Percentiles rank a stretch among this genome's conserved stretches.
Conservation (phyloP, 441 rosid genomes). For the Populus hybrid region DNA sequence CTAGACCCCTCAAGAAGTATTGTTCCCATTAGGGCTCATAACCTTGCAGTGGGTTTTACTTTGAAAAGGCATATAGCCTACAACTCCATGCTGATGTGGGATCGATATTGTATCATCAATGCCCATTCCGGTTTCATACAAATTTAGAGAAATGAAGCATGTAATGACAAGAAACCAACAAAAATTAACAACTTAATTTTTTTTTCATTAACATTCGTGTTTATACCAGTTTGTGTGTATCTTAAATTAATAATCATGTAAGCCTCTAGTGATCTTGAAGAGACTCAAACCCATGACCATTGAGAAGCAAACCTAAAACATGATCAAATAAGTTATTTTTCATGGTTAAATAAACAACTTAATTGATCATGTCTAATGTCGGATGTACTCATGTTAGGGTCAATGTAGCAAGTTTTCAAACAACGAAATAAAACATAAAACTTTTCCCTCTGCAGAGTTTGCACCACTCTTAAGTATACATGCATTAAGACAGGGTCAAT, state of each 20-base stretch:
- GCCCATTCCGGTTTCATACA: background rate
- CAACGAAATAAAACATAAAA: constrained; percentile 11
- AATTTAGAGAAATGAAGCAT: background rate
- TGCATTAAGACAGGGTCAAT: background rate
- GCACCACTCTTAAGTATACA: background rate
- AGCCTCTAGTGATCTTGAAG: no score
- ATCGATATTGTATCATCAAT: no score
- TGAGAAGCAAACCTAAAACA: no score
- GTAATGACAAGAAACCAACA: background rate
- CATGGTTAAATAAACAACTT: no score
- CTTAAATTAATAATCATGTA: no score
- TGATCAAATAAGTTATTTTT: rapidly evolving
- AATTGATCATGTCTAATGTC: background rate
- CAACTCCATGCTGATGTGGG: no score
- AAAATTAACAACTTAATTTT: background rate
- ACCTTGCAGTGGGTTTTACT: no score
- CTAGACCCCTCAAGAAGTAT: no score
- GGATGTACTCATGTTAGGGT: constrained; percentile 15
- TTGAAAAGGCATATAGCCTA: no score
- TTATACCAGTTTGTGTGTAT: no score
- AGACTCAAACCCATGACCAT: no score
- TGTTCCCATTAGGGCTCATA: no score
- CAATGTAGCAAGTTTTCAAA: constrained; percentile 19
- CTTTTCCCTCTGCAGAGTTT: background rate
- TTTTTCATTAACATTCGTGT: background rate